Base-by-base conservation (phyloP, 768 basidiomycete genomes). In the Mycena belliarum region DNA sequence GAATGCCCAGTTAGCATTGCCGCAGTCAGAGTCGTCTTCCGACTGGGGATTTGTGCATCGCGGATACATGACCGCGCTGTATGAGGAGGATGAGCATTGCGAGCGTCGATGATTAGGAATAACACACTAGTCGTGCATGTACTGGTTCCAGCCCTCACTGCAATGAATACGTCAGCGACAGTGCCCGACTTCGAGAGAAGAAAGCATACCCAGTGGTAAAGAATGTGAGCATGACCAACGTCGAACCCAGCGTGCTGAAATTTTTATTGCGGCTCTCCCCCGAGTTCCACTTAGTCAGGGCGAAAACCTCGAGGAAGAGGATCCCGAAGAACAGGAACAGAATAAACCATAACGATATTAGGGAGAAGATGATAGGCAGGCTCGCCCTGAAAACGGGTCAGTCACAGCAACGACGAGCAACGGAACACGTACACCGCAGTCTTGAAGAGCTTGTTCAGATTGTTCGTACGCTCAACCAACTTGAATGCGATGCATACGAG, bases 111-210 rank as follows among this genome's bases (percentile, higher is more conserved):
- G 26, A 4, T 11, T 47, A 29, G 18, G 7, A 24, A 49, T 29
- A 7, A 73, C 88, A 67, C 69, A 95, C 92, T 86, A 96, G 73
- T 98, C 92, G 69, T 98, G 95, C 96, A 98, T 98, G 70, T 88
- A 97, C 65, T 88, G 86, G 69, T 98, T 98, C 96, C 96, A 98
- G 0, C 87, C 93, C 71, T 98, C 95, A 10, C 95, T 95, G 62
- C 8, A 62, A 50, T 18, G 16, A 28, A 10, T 15, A 11, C 7
- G n/a, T 56, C n/a, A 38, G n/a, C 6, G 9, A 35, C 6, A 10
- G 20, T 3, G n/a, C n/a, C 14, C 11, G 35, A 18, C 25, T 14
- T 8, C 56, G 23, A 41, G 23, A 9, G 46, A 38, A 43, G 20
- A 35, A 32, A 29, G 59, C 63, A 18, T 69, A 95, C 94, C 95